phyloP scores from a whole-genome alignment of 495 filamentous ascomycete genomes.

The Gamarada debralockiae region DNA sequence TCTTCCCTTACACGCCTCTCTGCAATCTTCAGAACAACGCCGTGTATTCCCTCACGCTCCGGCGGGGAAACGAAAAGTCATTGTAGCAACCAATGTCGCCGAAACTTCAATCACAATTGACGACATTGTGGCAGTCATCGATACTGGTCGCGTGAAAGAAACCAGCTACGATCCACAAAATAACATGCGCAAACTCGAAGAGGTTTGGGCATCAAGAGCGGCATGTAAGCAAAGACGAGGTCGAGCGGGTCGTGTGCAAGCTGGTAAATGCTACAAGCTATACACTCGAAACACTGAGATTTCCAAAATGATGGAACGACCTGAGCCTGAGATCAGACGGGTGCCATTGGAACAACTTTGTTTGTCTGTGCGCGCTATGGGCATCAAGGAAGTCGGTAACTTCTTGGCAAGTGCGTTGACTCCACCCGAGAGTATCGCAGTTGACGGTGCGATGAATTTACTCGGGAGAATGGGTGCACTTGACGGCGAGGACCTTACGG shows the following conservation, averaged over 20 bases:
- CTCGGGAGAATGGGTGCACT: slow-evolving; percentile 85
- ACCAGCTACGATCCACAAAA: slow-evolving; percentile 89
- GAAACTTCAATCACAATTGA: slow-evolving; percentile 98
- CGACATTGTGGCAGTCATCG: slow-evolving; percentile 94
- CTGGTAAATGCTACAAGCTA: slow-evolving; percentile 91
- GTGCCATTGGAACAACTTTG: slow-evolving; percentile 94
- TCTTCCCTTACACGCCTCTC: slow-evolving; percentile 87
- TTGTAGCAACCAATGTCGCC: slow-evolving; percentile 93
- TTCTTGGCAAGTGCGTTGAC: slow-evolving; percentile 88
- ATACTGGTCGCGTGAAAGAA: slow-evolving; percentile 92
- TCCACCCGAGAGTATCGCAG: slow-evolving; percentile 77
- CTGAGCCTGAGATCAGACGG: slow-evolving; percentile 88
- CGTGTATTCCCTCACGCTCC: slow-evolving; percentile 79
- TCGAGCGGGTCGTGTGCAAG: slow-evolving; percentile 86
- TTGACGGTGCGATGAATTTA: slow-evolving; percentile 76
- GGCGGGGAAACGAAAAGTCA: slow-evolving; percentile 78
- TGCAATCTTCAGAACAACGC: slow-evolving; percentile 80
- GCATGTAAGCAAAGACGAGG: slow-evolving; percentile 97
- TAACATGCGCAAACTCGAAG: slow-evolving; percentile 90
- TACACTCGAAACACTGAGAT: slow-evolving; percentile 80
- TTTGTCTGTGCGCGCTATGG: slow-evolving; percentile 92
- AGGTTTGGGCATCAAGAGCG: slow-evolving; percentile 92
- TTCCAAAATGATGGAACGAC: slow-evolving; percentile 79
- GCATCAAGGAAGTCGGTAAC: slow-evolving; percentile 67
- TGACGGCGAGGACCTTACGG: slow-evolving; percentile 78